Conservation (phyloP, 768 basidiomycete species). For the Termitomyces eurrhizus region DNA sequence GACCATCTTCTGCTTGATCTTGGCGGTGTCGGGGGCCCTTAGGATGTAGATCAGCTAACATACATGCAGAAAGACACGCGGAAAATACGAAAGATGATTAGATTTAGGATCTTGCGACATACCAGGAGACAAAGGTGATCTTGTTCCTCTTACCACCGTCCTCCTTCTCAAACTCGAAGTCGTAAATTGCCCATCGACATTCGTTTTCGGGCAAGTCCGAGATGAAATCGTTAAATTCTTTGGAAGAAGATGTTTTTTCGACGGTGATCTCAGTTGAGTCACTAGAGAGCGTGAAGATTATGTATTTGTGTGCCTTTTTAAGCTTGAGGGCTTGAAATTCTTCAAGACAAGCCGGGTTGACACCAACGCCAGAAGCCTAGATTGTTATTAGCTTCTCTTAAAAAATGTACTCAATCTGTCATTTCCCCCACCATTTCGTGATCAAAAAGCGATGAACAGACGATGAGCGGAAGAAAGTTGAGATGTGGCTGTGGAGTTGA, state of each 20-base stretch:
- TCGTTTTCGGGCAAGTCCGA: constrained; percentile 66
- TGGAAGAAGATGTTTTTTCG: constrained; percentile 50
- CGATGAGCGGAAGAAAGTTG: constrained; percentile 19
- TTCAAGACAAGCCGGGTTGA: constrained; percentile 53
- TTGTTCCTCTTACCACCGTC: constrained; percentile 82
- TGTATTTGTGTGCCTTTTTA: constrained; percentile 74
- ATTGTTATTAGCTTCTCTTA: constrained; percentile 1
- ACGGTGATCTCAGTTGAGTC: constrained; percentile 73
- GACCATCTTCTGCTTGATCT: constrained; percentile 91
- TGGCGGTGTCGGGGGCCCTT: constrained; percentile 86
- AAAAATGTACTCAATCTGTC: not conserved
- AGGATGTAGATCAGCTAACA: constrained; percentile 23
- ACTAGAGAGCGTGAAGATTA: constrained; percentile 70
- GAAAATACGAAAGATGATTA: not conserved
- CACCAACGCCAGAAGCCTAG: constrained; percentile 65
- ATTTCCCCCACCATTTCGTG: constrained; percentile 25
- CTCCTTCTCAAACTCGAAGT: constrained; percentile 78
- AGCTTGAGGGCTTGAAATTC: constrained; percentile 71
- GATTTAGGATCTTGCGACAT: constrained; percentile 28
- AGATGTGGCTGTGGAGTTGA: constrained; percentile 23
- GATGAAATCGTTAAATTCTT: constrained; percentile 71
- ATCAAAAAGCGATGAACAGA: constrained; percentile 15
- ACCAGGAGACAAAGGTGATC: constrained; percentile 84
- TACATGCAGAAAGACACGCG: not conserved
- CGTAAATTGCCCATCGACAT: constrained; percentile 90